Evolutionary conservation across 441 rosid genomes (phyloP).

Genomic region (Gossypium davidsonii): DNA sequence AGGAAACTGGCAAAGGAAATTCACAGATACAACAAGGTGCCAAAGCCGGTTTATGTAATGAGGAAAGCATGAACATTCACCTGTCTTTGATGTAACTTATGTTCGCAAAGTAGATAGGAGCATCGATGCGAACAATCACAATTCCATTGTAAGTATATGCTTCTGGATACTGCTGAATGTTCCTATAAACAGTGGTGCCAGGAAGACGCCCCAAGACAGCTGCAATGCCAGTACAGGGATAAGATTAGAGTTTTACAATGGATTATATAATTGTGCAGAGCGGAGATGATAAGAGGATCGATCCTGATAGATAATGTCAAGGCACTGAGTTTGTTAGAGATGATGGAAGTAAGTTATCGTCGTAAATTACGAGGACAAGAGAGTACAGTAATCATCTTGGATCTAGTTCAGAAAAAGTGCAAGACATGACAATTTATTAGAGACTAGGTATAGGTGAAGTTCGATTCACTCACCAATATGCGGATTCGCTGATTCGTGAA

Average conservation of each 20-base stretch:
- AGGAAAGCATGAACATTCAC: conserved; percentile 28
- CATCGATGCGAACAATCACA: conserved; percentile 83
- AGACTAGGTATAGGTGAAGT: neutral
- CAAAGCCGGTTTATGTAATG: neutral
- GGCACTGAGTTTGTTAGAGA: too few species aligned
- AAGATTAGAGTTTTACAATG: neutral
- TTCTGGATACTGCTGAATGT: conserved; percentile 84
- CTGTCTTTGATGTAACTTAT: conserved; percentile 88
- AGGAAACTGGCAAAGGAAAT: neutral
- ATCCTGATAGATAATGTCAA: too few species aligned
- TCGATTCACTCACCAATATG: conserved; percentile 64
- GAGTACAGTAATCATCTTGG: too few species aligned
- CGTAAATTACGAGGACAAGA: too few species aligned
- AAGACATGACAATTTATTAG: too few species aligned
- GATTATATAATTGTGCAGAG: conserved; percentile 2
- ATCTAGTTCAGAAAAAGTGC: too few species aligned
- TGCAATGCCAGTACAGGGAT: conserved; percentile 23
- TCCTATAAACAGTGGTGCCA: conserved; percentile 94
- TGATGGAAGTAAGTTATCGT: too few species aligned
- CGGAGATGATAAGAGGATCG: too few species aligned
- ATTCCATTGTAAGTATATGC: conserved; percentile 90
- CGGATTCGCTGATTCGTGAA: conserved; percentile 97
- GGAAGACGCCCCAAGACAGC: conserved; percentile 99
- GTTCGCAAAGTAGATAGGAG: conserved; percentile 96
- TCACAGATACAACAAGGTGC: neutral